Percentiles rank a stretch among this genome's conserved stretches.
These are phyloP conservation scores for Eucalyptus cloeziana DNA, from an alignment of 345 rosid genomes.

Conservation along the genomic window DNA sequence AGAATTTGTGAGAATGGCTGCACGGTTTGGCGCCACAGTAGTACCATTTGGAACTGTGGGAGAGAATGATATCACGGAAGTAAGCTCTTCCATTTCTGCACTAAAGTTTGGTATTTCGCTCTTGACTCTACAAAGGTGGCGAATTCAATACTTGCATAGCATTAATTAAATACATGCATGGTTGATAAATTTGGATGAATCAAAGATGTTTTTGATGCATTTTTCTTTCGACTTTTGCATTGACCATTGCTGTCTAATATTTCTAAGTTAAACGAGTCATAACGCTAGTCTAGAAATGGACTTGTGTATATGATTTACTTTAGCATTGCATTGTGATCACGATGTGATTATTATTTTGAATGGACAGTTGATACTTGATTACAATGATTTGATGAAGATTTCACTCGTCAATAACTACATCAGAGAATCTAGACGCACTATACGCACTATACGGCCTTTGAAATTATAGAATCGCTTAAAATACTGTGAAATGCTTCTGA, in stretches of 20 bases:
- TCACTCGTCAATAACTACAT: conserved; percentile 14
- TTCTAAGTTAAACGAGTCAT: background rate
- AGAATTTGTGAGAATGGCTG: conserved; percentile 76
- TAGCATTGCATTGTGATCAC: background rate
- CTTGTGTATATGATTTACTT: background rate
- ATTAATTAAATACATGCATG: background rate
- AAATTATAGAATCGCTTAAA: background rate
- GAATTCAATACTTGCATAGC: background rate
- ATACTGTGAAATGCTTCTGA: background rate
- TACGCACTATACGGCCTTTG: background rate
- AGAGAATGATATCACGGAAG: conserved; percentile 62
- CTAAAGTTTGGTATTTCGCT: background rate
- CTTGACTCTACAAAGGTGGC: background rate
- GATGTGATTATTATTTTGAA: background rate
- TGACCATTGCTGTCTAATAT: background rate
- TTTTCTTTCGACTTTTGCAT: background rate
- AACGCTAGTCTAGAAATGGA: background rate
- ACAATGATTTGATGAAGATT: conserved; percentile 32
- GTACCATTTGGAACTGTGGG: conserved; percentile 66
- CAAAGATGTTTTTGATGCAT: background rate
- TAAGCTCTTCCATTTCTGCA: conserved; percentile 6
- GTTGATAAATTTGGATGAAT: background rate
- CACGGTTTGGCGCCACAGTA: conserved; percentile 69
- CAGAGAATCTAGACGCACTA: background rate
- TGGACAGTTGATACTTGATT: conserved; percentile 21